Percentiles rank a stretch among this genome's conserved stretches.
phyloP scores from a whole-genome alignment of 345 rosid species.

The Brassica carinata region DNA sequence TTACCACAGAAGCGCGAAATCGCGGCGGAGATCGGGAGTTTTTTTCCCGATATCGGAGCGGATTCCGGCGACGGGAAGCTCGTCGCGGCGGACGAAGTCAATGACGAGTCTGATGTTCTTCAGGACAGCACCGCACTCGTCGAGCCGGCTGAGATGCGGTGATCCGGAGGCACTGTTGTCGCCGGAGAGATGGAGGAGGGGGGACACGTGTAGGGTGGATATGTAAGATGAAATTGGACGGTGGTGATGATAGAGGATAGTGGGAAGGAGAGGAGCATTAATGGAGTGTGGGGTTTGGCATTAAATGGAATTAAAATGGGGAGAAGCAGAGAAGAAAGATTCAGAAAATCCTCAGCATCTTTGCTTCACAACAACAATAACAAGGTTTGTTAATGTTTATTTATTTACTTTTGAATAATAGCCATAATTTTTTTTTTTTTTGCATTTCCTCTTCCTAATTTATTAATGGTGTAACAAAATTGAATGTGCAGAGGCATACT shows the following conservation, averaged over 20 bases:
- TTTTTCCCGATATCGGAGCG: conserved; percentile 81
- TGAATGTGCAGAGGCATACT: no score
- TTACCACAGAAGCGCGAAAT: conserved; percentile 63
- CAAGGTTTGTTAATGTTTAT: background rate
- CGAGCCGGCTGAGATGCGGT: conserved; percentile 94
- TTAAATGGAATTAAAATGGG: conserved; percentile 55
- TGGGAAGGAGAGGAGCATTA: conserved; percentile 45
- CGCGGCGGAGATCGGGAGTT: conserved; percentile 57
- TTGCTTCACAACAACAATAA: background rate
- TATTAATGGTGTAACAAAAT: no score
- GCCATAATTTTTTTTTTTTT: no score
- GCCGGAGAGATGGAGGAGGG: conserved; percentile 83
- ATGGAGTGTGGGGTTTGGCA: conserved; percentile 53
- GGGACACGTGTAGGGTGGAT: conserved; percentile 65
- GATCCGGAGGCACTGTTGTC: conserved; percentile 98
- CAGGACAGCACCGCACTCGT: conserved; percentile 57
- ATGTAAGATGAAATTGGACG: conserved; percentile 30
- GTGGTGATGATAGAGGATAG: conserved; percentile 30
- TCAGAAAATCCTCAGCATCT: background rate
- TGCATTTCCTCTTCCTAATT: background rate
- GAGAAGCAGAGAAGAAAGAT: conserved; percentile 20
- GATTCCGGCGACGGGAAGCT: conserved; percentile 52
- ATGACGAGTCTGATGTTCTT: conserved; percentile 83
- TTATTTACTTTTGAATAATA: no score
- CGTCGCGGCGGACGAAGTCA: conserved; percentile 73